Base-by-base conservation (phyloP, 2,329 filamentous ascomycete genomes). In the Fusarium aywerte region DNA sequence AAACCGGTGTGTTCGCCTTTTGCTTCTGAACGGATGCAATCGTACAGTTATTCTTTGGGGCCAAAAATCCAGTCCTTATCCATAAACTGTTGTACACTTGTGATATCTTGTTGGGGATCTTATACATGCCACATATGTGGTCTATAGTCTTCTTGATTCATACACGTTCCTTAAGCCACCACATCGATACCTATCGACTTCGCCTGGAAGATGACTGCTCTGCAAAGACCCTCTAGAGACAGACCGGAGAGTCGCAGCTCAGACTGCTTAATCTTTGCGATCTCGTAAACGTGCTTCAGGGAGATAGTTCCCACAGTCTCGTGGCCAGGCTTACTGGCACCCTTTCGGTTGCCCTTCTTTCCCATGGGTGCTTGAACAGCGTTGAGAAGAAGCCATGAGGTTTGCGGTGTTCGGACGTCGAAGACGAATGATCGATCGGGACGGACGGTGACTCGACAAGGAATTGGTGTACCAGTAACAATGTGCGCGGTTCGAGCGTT, bases 241-340 rank as follows among this genome's bases (percentile, higher is more conserved):
- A 92, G 76, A 3, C 91, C 92, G 3, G 91, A 92, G 65, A 95
- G 79, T 59, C 92, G 85, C 64, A 89, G 81, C 80, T 96, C 92
- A 52, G 85, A 83, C 70, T 92, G 90, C 86, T 99, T 99, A 76
- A 99, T 96, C 84, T 92, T 94, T 69, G 96, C 96, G 79, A 99
- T 98, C 82, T 98, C 95, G 81, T 93, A 98, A 21, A 99, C 84
- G 81, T 99, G 96, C 84, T 99, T 99, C 75, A 99, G 81, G 74
- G 91, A 96, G 56, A 99, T 86, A 5, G 87, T 90, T 58, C 95
- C 96, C n/a, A 97, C 87, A 9, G 83, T 88, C 71, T 97, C 92
- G 62, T 90, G 84, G 1, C 90, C 91, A 1, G 92, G 91, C 55
- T 89, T 90, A 74, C 84, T 84, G 1, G 93, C 92, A 13, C 93